phyloP scores from a whole-genome alignment of 1,139 yeast genomes.

The Citeromyces hawaiiensis region DNA sequence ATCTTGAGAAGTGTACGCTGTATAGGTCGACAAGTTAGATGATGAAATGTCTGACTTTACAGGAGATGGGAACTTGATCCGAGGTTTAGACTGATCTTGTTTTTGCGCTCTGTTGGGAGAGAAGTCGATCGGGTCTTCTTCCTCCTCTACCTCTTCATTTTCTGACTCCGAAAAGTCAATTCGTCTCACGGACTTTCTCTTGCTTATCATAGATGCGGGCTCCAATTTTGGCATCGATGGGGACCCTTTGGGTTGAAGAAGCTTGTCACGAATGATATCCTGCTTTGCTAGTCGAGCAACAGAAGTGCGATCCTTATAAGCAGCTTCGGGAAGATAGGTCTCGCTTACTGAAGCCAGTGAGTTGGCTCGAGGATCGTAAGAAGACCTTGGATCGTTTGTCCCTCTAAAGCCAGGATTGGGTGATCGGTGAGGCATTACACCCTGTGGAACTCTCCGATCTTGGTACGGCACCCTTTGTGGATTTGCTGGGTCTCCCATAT shows the following conservation, averaged over 20 bases:
- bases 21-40: background rate
- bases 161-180: slow-evolving; percentile 1
- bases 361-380: background rate
- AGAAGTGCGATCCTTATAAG: background rate
- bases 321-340: background rate
- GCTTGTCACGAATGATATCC: background rate
- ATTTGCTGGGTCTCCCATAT: background rate
- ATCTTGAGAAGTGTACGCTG: background rate
- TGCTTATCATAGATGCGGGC: background rate
- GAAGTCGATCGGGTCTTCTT: background rate
- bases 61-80: background rate
- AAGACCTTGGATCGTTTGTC: background rate
- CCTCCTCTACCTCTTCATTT: slow-evolving; percentile 3
- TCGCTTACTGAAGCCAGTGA: background rate
- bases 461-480: background rate
- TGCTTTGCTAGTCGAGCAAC: background rate
- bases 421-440: background rate
- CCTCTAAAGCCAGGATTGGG: background rate
- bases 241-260: background rate
- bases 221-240: background rate
- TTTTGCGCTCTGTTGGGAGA: background rate
- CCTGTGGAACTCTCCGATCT: background rate
- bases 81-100: background rate
- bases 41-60: background rate
- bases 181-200: background rate